These are phyloP conservation scores for Cucumis hystrix DNA, from an alignment of 306 rosid species.

Conservation along the genomic window DNA sequence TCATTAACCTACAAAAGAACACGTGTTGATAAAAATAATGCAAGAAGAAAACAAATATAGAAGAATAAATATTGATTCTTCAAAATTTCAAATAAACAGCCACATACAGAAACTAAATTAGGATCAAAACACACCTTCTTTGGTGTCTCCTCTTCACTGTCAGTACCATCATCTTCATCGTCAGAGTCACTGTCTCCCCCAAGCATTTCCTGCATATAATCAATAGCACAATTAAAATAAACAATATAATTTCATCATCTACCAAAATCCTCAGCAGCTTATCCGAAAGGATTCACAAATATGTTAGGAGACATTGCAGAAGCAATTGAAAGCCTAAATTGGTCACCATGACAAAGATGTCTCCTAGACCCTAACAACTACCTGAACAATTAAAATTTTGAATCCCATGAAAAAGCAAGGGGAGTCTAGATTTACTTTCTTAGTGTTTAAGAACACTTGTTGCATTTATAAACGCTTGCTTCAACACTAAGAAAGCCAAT, in stretches of 20 bases:
- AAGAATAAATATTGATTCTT: not conserved
- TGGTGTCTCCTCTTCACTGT: slow-evolving; percentile 32
- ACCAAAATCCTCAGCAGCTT: not conserved
- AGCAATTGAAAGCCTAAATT: too few relatives aligned
- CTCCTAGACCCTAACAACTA: not conserved
- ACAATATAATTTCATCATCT: not conserved
- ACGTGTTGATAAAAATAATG: not conserved
- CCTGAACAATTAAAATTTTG: not conserved
- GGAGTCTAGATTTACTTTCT: too few relatives aligned
- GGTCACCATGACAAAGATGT: too few relatives aligned
- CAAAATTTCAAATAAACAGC: not conserved
- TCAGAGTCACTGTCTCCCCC: slow-evolving; percentile 20
- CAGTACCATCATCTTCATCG: slow-evolving; percentile 16
- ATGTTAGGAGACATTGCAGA: too few relatives aligned
- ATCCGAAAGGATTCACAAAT: not conserved
- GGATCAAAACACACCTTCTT: slow-evolving; percentile 35
- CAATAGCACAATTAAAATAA: not conserved
- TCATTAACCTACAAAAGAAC: slow-evolving; percentile 15
- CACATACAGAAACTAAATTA: not conserved
- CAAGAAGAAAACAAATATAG: not conserved
- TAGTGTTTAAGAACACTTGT: too few relatives aligned
- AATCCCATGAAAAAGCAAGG: too few relatives aligned
- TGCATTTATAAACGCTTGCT: too few relatives aligned
- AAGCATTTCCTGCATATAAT: slow-evolving; percentile 26
- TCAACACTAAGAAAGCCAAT: too few relatives aligned